Evolutionary conservation across 352 stramenopile genomes (phyloP).

Genomic region (Globisporangium parvum): DNA sequence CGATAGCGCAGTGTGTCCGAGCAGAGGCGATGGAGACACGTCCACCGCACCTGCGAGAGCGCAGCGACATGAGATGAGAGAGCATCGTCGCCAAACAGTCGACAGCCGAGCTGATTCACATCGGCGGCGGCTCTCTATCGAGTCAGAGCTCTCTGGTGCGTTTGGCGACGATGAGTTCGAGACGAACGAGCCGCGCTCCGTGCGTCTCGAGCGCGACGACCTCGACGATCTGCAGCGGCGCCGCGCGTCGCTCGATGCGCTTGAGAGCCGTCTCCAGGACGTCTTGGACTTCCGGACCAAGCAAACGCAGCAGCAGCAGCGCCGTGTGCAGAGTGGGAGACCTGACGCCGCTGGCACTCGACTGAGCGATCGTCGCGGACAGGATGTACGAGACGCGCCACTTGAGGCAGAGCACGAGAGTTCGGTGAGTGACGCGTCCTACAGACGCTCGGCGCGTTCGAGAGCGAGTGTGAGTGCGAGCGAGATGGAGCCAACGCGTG

Average conservation of each 20-base stretch:
- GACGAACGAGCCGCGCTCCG: background rate
- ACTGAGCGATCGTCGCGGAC: too few species aligned
- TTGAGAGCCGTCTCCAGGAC: conserved; percentile 29
- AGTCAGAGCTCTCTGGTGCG: background rate
- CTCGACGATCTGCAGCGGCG: conserved; percentile 1
- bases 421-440: too few species aligned
- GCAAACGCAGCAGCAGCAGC: background rate
- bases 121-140: background rate
- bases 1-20: too few species aligned
- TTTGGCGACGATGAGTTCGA: conserved; percentile 4
- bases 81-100: background rate
- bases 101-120: background rate
- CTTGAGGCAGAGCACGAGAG: background rate
- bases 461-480: background rate
- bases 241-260: conserved; percentile 16
- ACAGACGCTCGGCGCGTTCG: background rate
- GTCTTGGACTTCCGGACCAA: conserved; percentile 20
- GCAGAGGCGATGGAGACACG: too few species aligned
- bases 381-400: too few species aligned
- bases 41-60: too few species aligned
- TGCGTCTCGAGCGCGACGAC: background rate
- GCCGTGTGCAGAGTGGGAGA: background rate
- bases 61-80: background rate
- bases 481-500: background rate
- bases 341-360: too few species aligned